Percentiles rank a stretch among this genome's conserved stretches.
Evolutionary conservation across 2,329 filamentous ascomycete genomes (phyloP).

Genomic region (Aspergillus spinulosporus): DNA sequence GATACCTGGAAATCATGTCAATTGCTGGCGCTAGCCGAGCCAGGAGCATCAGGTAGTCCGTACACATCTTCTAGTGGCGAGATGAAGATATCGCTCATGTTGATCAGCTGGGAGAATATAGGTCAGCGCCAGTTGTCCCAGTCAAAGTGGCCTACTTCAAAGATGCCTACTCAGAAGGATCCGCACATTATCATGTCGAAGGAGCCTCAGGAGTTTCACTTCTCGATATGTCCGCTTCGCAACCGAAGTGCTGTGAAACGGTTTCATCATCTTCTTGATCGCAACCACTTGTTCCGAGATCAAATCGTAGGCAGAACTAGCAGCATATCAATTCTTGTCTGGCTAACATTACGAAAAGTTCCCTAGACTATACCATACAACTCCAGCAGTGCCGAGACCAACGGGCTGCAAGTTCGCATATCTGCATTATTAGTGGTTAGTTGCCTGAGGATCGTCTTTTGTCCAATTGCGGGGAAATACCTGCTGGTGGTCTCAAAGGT

Average conservation of each 20-base stretch:
- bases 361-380: slow-evolving; percentile 73
- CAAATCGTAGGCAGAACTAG: slow-evolving; percentile 92
- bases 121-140: slow-evolving; percentile 14
- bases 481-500: slow-evolving; percentile 99
- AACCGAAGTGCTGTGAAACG: slow-evolving; percentile 94
- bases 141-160: not conserved
- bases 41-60: not conserved
- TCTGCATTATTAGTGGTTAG: slow-evolving; percentile 51
- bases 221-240: slow-evolving; percentile 97
- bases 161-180: not conserved
- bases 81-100: slow-evolving; percentile 98
- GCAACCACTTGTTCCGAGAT: slow-evolving; percentile 95
- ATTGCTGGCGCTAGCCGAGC: not conserved
- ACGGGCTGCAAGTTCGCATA: slow-evolving; percentile 98
- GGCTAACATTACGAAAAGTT: not conserved
- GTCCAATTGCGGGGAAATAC: slow-evolving; percentile 36
- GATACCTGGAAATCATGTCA: slow-evolving; percentile 65
- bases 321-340: slow-evolving; percentile 2
- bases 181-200: slow-evolving; percentile 90
- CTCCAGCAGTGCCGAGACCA: slow-evolving; percentile 96
- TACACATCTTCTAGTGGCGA: slow-evolving; percentile 99
- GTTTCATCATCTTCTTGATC: slow-evolving; percentile 99
- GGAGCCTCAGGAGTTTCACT: slow-evolving; percentile 93
- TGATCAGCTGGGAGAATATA: slow-evolving; percentile 70
- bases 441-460: not conserved